Conservation (phyloP, 345 rosid species). For the Pistacia atlantica region DNA sequence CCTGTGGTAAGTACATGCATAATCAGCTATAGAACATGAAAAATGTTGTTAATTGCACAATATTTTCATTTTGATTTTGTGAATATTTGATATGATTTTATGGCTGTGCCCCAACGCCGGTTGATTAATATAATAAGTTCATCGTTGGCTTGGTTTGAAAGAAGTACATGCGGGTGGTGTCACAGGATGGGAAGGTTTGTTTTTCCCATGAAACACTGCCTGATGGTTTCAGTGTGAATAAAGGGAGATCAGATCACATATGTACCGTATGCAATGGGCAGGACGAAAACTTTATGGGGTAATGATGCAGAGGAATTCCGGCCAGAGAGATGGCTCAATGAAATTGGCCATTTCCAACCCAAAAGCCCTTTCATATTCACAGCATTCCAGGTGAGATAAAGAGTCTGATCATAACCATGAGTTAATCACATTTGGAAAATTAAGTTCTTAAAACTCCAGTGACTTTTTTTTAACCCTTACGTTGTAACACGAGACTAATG, state of each 20-base stretch:
- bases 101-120: too few relatives aligned
- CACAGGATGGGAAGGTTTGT: slow-evolving; percentile 24
- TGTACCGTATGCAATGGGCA: slow-evolving; percentile 34
- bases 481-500: not conserved
- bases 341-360: slow-evolving; percentile 20
- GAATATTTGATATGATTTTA: too few relatives aligned
- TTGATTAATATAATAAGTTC: too few relatives aligned
- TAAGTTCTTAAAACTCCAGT: too few relatives aligned
- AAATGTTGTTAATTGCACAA: too few relatives aligned
- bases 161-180: not conserved
- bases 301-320: slow-evolving; percentile 29
- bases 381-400: too few relatives aligned
- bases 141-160: too few relatives aligned
- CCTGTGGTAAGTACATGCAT: slow-evolving; percentile 20
- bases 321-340: slow-evolving; percentile 37
- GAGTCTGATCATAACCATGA: too few relatives aligned
- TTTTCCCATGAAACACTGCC: slow-evolving; percentile 25
- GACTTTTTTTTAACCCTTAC: too few relatives aligned
- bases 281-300: slow-evolving; percentile 34
- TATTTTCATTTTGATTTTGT: too few relatives aligned
- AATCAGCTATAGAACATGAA: not conserved
- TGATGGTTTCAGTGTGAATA: slow-evolving; percentile 27
- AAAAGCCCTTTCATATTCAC: slow-evolving; percentile 26
- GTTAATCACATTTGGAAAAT: too few relatives aligned
- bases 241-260: slow-evolving; percentile 24